Evolutionary conservation across 1,139 yeast genomes (phyloP).

Genomic region (Taiozyma sp.): DNA sequence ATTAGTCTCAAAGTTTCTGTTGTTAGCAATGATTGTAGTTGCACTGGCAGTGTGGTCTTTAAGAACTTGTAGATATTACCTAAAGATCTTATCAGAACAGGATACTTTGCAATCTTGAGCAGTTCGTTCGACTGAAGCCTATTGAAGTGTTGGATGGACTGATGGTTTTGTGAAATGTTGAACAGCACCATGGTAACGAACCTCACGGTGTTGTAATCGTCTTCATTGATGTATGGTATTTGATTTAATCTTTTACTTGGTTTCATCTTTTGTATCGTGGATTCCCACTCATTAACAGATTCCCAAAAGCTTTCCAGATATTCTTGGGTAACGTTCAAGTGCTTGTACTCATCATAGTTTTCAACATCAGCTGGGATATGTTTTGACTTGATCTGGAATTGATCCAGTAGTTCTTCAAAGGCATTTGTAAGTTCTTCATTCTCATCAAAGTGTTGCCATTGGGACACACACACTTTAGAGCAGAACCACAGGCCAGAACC

Average conservation of each 20-base stretch:
- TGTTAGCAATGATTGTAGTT: slow-evolving; percentile 36
- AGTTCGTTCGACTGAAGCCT: slow-evolving; percentile 53
- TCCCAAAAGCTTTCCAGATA: slow-evolving; percentile 26
- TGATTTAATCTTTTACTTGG: slow-evolving; percentile 19
- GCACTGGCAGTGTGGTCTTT: slow-evolving; percentile 35
- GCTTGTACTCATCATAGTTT: slow-evolving; percentile 11
- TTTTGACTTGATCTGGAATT: slow-evolving; percentile 26
- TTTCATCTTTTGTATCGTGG: slow-evolving; percentile 24
- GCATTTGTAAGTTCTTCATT: slow-evolving; percentile 24
- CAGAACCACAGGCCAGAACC: slow-evolving; percentile 56
- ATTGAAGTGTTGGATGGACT: slow-evolving; percentile 29
- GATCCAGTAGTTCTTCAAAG: slow-evolving; percentile 26
- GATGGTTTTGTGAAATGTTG: slow-evolving; percentile 13
- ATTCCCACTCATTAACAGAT: slow-evolving; percentile 34
- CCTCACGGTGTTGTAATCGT: slow-evolving; percentile 36
- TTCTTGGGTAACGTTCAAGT: slow-evolving; percentile 11
- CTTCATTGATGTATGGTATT: slow-evolving; percentile 31
- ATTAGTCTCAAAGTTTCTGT: slow-evolving; percentile 40
- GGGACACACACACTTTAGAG: slow-evolving; percentile 37
- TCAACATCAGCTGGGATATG: slow-evolving; percentile 2
- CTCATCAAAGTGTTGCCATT: slow-evolving; percentile 30
- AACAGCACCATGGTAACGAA: slow-evolving; percentile 28
- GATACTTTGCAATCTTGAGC: slow-evolving; percentile 44
- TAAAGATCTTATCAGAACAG: slow-evolving; percentile 48
- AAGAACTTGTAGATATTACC: slow-evolving; percentile 48